Base-by-base conservation (phyloP, 2,329 filamentous ascomycete genomes). In the Nothophaeocryptopus gaeumannii region DNA sequence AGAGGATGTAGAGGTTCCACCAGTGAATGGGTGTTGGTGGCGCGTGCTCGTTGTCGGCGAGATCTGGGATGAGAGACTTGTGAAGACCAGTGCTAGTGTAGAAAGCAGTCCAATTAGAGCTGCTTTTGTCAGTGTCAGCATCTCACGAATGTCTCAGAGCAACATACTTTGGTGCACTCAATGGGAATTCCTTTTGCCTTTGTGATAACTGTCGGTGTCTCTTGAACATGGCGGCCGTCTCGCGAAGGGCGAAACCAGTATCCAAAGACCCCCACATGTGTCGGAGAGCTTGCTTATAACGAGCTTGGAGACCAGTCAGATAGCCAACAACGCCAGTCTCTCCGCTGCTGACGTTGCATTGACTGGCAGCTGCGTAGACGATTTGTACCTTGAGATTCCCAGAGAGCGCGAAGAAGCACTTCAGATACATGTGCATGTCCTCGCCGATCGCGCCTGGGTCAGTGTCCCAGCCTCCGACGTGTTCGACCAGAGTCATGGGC, bases 261-360 rank as follows among this genome's bases (percentile, higher is more conserved):
- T 88, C 85, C 14, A 88, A 72, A 51, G 83, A 79, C 59, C 85
- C 85, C 85, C 85, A 88, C 85, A 88, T 88, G 69, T 88, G 85
- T 54, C 85, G 78, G 46, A 87, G 70, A 39, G 84, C 85, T 69
- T 89, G 85, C 67, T 81, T 83, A 66, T 88, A 88, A 15, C 85
- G 81, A 15, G 85, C 85, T 33, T 72, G 67, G 59, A 85, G 75
- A 54, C 86, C 84, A 36, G 75, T 73, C 40, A 78, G 65, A 51
- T 80, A 71, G 39, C 83, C 82, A 13, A 68, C 63, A 41, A 81
- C 50, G 12, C 81, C 81, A 35, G 74, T 71, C 8, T 77, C 76
- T 32, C 80, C 78, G 37, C 80, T 83, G 41, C 80, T 81, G 43
- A 88, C 82, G 60, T 88, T 88, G 69, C 78, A 86, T 65, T 88